phyloP scores from a whole-genome alignment of 805 yeast genomes.

The Saturnispora serradocipensis region DNA sequence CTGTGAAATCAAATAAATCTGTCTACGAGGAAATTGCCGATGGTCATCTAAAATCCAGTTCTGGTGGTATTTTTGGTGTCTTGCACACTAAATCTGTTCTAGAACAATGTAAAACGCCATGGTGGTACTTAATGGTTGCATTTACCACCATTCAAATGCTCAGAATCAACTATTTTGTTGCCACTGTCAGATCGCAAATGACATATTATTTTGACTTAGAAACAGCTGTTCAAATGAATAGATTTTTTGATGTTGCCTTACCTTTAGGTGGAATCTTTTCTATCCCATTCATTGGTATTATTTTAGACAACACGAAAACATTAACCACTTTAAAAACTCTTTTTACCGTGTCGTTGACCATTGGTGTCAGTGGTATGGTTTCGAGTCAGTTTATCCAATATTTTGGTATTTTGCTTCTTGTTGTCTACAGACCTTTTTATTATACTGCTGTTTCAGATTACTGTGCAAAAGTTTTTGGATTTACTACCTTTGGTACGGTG shows the following conservation, averaged over 20 bases:
- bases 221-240: constrained; percentile 50
- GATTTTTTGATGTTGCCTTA: constrained; percentile 74
- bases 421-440: constrained; percentile 81
- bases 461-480: constrained; percentile 89
- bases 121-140: constrained; percentile 71
- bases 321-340: constrained; percentile 47
- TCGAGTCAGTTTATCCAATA: constrained; percentile 43
- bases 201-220: constrained; percentile 50
- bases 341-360: constrained; percentile 42
- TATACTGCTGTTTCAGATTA: constrained; percentile 90
- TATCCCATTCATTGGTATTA: constrained; percentile 76
- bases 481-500: constrained; percentile 82
- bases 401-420: constrained; percentile 61
- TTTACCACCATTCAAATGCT: constrained; percentile 87
- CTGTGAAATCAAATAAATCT: constrained; percentile 38
- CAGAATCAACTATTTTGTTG: constrained; percentile 86
- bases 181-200: constrained; percentile 80
- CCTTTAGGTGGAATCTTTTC: constrained; percentile 85
- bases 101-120: constrained; percentile 43
- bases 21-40: constrained; percentile 62
- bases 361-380: constrained; percentile 66
- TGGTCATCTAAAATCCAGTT: constrained; percentile 36
- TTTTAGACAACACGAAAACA: constrained; percentile 67
- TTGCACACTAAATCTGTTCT: constrained; percentile 48
- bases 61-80: constrained; percentile 71